A percentile compares a stretch with the other conserved stretches of the same genome.
phyloP scores from a whole-genome alignment of 129 eudicot genomes.

The Escallonia rubra region DNA sequence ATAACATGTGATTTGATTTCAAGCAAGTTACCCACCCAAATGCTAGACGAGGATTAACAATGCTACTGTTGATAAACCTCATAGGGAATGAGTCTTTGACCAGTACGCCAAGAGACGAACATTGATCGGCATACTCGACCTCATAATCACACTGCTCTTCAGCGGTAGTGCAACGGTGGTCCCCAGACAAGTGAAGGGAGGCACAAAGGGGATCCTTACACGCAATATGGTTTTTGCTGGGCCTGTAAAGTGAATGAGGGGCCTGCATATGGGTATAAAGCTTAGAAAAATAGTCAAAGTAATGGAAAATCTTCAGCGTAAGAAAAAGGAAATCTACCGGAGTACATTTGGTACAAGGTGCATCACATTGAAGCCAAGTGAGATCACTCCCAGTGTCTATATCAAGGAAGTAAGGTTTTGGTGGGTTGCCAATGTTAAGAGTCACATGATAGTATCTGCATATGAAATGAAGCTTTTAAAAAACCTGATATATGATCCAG shows the following conservation, averaged over 20 bases:
- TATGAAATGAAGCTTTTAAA: background rate
- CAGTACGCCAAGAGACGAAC: constrained; percentile 82
- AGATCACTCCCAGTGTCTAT: constrained; percentile 92
- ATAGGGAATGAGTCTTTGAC: constrained; percentile 66
- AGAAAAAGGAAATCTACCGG: constrained; percentile 40
- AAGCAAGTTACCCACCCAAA: constrained; percentile 58
- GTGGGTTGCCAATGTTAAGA: constrained; percentile 57
- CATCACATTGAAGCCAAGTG: constrained; percentile 95
- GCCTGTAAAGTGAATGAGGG: constrained; percentile 86
- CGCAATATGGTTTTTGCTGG: constrained; percentile 48
- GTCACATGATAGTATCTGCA: constrained; percentile 65
- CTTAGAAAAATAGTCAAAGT: background rate
- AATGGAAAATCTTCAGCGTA: background rate
- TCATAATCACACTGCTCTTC: constrained; percentile 89
- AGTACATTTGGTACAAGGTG: constrained; percentile 68
- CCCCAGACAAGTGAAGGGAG: constrained; percentile 56
- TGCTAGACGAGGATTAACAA: constrained; percentile 46
- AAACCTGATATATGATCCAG: no score
- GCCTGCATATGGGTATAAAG: constrained; percentile 39
- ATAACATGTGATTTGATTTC: background rate
- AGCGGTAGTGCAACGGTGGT: constrained; percentile 34
- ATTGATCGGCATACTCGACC: constrained; percentile 72
- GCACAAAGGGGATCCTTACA: constrained; percentile 70
- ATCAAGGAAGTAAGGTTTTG: constrained; percentile 67
- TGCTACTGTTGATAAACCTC: constrained; percentile 51